Percentiles rank a stretch among this genome's conserved stretches.
Evolutionary conservation across 352 stramenopile genomes (phyloP).

Genomic region (Pythium rishiriense): DNA sequence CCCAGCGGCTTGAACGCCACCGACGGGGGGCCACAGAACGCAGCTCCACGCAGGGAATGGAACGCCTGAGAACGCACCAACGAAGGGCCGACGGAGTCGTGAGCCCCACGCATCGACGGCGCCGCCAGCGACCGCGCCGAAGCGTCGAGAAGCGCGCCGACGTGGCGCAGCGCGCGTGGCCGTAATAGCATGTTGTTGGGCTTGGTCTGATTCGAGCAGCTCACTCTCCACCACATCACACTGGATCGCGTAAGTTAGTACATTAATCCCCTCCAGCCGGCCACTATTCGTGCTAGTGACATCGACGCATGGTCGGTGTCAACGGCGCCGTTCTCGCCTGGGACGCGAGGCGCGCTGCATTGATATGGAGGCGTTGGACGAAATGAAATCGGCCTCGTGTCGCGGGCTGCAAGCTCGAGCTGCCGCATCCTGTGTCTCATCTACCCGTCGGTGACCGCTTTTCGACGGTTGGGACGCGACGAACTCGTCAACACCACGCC

Average conservation of each 20-base stretch:
- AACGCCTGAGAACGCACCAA: constrained; percentile 8
- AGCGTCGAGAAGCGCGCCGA: constrained; percentile 21
- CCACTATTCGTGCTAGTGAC: constrained; percentile 23
- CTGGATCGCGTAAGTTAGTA: constrained; percentile 3
- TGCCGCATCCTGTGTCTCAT: constrained; percentile 16
- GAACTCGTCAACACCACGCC: neutral
- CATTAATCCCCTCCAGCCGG: constrained; percentile 12
- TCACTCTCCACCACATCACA: neutral
- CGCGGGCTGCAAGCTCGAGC: neutral
- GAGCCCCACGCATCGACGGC: neutral
- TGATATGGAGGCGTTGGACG: constrained; percentile 13
- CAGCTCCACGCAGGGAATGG: constrained; percentile 23
- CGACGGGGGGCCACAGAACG: neutral
- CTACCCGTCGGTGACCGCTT: neutral
- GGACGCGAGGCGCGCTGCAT: constrained; percentile 1
- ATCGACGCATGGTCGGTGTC: neutral
- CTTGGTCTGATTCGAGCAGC: too few species aligned
- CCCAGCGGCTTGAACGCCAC: constrained; percentile 1
- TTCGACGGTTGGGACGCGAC: constrained; percentile 22
- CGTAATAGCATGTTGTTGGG: constrained; percentile 14
- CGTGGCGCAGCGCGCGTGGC: constrained; percentile 21
- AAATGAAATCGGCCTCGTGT: constrained; percentile 13
- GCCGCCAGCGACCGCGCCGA: neutral
- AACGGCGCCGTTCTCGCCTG: neutral
- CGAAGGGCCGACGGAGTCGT: neutral